Evolutionary conservation across 305 asterid species (phyloP).

Genomic region (Ruellia speciosa): DNA sequence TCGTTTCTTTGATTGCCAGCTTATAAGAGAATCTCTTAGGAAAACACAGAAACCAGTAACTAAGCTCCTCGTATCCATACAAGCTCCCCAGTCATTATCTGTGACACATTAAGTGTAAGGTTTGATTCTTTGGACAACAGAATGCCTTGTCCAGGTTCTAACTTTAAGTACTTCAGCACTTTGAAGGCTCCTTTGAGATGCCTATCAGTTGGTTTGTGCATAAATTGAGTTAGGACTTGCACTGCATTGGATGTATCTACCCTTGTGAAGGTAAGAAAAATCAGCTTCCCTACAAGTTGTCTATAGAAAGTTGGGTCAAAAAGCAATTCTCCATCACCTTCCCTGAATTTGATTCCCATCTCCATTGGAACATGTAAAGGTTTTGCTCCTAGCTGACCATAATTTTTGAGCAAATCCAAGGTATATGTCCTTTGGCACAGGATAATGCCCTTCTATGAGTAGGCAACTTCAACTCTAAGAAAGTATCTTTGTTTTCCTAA

Average conservation of each 20-base stretch:
- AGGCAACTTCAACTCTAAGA: not conserved
- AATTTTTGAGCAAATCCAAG: not conserved
- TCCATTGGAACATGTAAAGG: not conserved
- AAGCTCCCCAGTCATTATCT: not conserved
- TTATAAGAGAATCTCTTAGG: no score
- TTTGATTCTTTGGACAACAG: not conserved
- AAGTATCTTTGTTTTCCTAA: not conserved
- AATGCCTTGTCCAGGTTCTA: not conserved
- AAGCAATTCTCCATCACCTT: not conserved
- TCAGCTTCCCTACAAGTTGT: not conserved
- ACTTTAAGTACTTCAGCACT: not conserved
- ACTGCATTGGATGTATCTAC: not conserved
- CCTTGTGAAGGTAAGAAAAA: not conserved
- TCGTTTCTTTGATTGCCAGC: no score
- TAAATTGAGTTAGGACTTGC: not conserved
- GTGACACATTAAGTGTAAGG: no score
- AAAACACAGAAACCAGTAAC: no score
- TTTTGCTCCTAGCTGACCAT: not conserved
- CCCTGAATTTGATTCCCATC: not conserved
- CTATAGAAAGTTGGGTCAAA: not conserved
- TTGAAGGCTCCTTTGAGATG: not conserved
- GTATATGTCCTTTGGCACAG: not conserved
- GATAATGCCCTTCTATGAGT: not conserved
- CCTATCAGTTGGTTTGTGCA: not conserved
- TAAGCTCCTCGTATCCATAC: no score